Percentiles rank a stretch among this genome's conserved stretches.
Evolutionary conservation across 257 asterid species (phyloP).

Genomic region (Solanum medicagineum): DNA sequence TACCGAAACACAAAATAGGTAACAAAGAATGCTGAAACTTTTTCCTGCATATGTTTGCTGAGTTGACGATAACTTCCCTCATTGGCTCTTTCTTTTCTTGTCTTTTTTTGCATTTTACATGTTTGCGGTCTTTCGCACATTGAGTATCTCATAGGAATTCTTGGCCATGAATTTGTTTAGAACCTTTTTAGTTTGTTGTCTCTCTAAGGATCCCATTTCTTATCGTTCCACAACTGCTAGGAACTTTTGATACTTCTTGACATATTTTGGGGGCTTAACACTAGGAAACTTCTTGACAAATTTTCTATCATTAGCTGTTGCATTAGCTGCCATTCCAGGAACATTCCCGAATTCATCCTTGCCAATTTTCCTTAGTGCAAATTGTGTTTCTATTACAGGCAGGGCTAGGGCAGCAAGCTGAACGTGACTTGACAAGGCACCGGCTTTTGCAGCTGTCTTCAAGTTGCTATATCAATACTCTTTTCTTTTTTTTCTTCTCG

Average conservation of each 20-base stretch:
- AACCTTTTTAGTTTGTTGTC: slow-evolving; percentile 73
- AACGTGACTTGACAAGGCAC: slow-evolving; percentile 89
- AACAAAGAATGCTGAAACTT: too few species aligned
- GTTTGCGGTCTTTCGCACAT: slow-evolving; percentile 79
- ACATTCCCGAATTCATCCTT: slow-evolving; percentile 76
- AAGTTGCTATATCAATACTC: slow-evolving; percentile 60
- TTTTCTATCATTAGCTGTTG: too few species aligned
- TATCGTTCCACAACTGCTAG: slow-evolving; percentile 72
- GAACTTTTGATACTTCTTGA: too few species aligned
- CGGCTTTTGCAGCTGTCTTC: slow-evolving; percentile 71
- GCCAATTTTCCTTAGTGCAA: slow-evolving; percentile 52
- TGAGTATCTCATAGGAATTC: slow-evolving; percentile 74
- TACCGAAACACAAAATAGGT: too few species aligned
- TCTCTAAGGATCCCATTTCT: slow-evolving; percentile 80
- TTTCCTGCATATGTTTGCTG: too few species aligned
- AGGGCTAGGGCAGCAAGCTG: slow-evolving; percentile 81
- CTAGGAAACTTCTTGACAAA: too few species aligned
- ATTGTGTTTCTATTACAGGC: slow-evolving; percentile 74
- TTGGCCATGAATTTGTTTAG: slow-evolving; percentile 64
- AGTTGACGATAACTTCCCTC: slow-evolving; percentile 24
- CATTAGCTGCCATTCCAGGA: slow-evolving; percentile 26
- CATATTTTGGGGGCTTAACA: too few species aligned
- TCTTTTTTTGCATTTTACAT: slow-evolving; percentile 81
- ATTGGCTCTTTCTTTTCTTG: slow-evolving; percentile 42
- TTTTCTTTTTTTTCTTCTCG: slow-evolving; percentile 60